A percentile compares a stretch with the other conserved stretches of the same genome.
Conservation (phyloP, 495 filamentous ascomycete genomes). For the Amphirosellinia nigrospora region DNA sequence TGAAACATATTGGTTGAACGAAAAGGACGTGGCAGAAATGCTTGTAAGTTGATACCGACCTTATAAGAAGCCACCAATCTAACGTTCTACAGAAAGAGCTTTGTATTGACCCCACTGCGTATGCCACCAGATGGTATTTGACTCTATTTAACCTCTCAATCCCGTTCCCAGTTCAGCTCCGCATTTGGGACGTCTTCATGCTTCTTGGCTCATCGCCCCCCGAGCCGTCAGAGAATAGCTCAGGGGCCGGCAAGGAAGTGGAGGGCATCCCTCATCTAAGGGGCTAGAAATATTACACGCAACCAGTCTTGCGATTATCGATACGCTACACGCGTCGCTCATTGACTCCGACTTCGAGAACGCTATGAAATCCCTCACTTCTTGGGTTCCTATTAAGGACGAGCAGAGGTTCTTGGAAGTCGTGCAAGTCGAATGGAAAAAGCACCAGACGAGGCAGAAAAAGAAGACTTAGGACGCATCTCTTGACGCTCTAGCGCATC, state of each 20-base stretch:
- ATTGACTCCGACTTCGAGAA: slow-evolving; percentile 97
- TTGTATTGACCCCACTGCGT: slow-evolving; percentile 83
- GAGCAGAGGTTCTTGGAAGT: slow-evolving; percentile 95
- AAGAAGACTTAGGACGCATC: slow-evolving; percentile 38
- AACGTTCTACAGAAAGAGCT: slow-evolving; percentile 67
- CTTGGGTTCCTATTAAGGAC: slow-evolving; percentile 94
- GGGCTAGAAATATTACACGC: slow-evolving; percentile 92
- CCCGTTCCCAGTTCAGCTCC: slow-evolving; percentile 94
- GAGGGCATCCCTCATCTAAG: slow-evolving; percentile 36
- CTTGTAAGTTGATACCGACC: slow-evolving; percentile 64
- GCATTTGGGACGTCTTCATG: slow-evolving; percentile 99
- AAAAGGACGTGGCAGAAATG: slow-evolving; percentile 74
- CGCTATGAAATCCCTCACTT: slow-evolving; percentile 95
- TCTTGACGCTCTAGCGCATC: slow-evolving; percentile 17
- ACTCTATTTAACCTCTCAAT: slow-evolving; percentile 98
- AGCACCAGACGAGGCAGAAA: slow-evolving; percentile 55
- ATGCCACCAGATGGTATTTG: slow-evolving; percentile 96
- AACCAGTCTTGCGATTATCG: slow-evolving; percentile 86
- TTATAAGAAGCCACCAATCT: slow-evolving; percentile 18
- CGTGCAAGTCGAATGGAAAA: slow-evolving; percentile 88
- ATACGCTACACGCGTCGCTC: slow-evolving; percentile 88
- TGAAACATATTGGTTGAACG: slow-evolving; percentile 81
- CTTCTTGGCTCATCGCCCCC: slow-evolving; percentile 68
- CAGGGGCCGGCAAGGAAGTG: slow-evolving; percentile 22
- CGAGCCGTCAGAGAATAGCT: slow-evolving; percentile 8